Conservation (phyloP, 352 stramenopile genomes). For the Phytophthora lateralis region DNA sequence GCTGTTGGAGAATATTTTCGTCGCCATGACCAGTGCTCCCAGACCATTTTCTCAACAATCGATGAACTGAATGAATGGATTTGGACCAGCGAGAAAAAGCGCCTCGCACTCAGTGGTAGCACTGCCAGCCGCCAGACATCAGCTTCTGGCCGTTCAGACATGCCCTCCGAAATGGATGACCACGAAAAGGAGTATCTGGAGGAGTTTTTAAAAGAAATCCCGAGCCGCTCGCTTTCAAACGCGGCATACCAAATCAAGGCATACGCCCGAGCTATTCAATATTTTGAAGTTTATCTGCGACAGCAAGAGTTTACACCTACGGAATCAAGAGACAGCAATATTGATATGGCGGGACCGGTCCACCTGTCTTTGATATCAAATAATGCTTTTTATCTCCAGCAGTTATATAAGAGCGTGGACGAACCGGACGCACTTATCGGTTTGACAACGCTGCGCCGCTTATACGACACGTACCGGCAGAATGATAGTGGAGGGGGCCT, state of each 20-base stretch:
- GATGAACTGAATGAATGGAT: slow-evolving; percentile 91
- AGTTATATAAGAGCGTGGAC: slow-evolving; percentile 81
- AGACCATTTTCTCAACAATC: slow-evolving; percentile 87
- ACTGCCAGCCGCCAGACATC: slow-evolving; percentile 46
- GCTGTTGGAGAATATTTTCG: slow-evolving; percentile 66
- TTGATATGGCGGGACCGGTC: slow-evolving; percentile 38
- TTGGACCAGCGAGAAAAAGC: slow-evolving; percentile 85
- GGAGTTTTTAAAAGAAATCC: slow-evolving; percentile 79
- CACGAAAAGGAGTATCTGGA: slow-evolving; percentile 81
- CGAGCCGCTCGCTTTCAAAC: slow-evolving; percentile 66
- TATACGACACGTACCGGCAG: slow-evolving; percentile 51
- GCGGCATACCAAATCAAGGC: slow-evolving; percentile 74
- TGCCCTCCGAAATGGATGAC: slow-evolving; percentile 65
- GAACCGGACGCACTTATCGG: slow-evolving; percentile 69
- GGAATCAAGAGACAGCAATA: slow-evolving; percentile 21
- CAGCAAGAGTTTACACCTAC: slow-evolving; percentile 47
- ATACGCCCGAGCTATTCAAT: slow-evolving; percentile 74
- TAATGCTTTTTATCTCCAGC: slow-evolving; percentile 73
- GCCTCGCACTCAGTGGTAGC: slow-evolving; percentile 60
- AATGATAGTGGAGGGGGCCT: slow-evolving; percentile 31
- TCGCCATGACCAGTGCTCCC: slow-evolving; percentile 83
- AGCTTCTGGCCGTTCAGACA: slow-evolving; percentile 46
- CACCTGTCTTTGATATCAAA: slow-evolving; percentile 56
- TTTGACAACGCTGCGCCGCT: slow-evolving; percentile 58
- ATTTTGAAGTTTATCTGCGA: slow-evolving; percentile 74